These are phyloP conservation scores for Xylaria grammica DNA, from an alignment of 495 filamentous ascomycete genomes.

Conservation along the genomic window DNA sequence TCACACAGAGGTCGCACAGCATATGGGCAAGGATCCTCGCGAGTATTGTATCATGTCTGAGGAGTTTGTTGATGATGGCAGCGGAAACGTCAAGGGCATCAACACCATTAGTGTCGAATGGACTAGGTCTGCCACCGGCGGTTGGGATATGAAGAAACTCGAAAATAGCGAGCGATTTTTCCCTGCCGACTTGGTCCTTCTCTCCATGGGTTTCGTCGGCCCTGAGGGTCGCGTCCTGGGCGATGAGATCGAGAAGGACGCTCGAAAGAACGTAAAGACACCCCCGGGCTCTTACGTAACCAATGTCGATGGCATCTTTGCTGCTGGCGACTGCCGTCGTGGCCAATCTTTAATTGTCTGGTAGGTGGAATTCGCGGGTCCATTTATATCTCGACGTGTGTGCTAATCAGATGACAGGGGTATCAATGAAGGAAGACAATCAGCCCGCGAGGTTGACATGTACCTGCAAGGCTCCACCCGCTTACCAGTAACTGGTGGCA, in stretches of 20 bases:
- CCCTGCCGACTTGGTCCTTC: conserved; percentile 92
- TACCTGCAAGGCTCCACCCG: conserved; percentile 82
- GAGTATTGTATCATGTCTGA: conserved; percentile 99
- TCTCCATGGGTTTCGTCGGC: conserved; percentile 98
- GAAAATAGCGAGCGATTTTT: conserved; percentile 97
- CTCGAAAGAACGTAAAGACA: conserved; percentile 97
- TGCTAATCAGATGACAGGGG: conserved; percentile 65
- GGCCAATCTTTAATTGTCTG: conserved; percentile 98
- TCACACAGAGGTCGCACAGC: conserved; percentile 94
- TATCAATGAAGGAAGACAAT: conserved; percentile 97
- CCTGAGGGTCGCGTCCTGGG: conserved; percentile 91
- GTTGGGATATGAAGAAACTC: conserved; percentile 99
- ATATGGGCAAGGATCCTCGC: conserved; percentile 95
- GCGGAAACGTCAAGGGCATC: conserved; percentile 90
- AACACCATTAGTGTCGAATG: conserved; percentile 97
- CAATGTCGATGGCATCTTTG: conserved; percentile 88
- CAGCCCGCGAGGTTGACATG: conserved; percentile 91
- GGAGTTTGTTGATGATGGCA: conserved; percentile 94
- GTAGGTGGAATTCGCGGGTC: conserved; percentile 57
- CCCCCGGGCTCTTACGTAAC: conserved; percentile 87
- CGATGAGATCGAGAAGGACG: conserved; percentile 87
- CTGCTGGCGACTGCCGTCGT: conserved; percentile 94
- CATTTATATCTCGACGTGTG: neutral
- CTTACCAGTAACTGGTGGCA: conserved; percentile 93
- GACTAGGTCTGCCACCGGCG: conserved; percentile 86